Evolutionary conservation across 1,139 yeast species (phyloP).

Genomic region (Pneumocystis wakefieldiae): DNA sequence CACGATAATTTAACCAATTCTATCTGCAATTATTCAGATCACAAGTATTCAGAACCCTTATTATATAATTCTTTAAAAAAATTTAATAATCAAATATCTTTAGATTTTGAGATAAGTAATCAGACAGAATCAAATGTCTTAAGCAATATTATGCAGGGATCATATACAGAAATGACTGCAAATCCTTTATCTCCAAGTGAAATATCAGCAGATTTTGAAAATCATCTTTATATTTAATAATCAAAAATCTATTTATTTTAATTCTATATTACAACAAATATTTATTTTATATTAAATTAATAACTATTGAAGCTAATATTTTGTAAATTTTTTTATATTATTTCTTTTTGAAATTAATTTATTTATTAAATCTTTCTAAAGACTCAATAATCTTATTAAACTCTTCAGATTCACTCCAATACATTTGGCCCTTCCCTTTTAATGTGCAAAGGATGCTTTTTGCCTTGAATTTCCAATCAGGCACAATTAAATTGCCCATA

Average conservation of each 20-base stretch:
- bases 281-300: not conserved
- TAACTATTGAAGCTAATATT: not conserved
- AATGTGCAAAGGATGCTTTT: slow-evolving; percentile 22
- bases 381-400: slow-evolving; percentile 32
- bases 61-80: not conserved
- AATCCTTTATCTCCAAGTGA: not conserved
- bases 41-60: not conserved
- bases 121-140: not conserved
- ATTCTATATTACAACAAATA: not conserved
- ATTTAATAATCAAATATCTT: not conserved
- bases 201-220: not conserved
- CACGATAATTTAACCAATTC: too few relatives aligned
- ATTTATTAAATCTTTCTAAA: slow-evolving; percentile 32
- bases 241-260: not conserved
- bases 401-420: not conserved
- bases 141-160: not conserved
- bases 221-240: not conserved
- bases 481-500: slow-evolving; percentile 67
- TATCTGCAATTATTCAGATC: not conserved
- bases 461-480: slow-evolving; percentile 84
- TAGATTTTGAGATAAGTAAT: not conserved
- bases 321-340: not conserved
- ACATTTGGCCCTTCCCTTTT: not conserved
- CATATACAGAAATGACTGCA: not conserved
- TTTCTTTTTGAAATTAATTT: not conserved